These are phyloP conservation scores for Cercospora sojina DNA, from an alignment of 2,329 filamentous ascomycete species.

Conservation along the genomic window DNA sequence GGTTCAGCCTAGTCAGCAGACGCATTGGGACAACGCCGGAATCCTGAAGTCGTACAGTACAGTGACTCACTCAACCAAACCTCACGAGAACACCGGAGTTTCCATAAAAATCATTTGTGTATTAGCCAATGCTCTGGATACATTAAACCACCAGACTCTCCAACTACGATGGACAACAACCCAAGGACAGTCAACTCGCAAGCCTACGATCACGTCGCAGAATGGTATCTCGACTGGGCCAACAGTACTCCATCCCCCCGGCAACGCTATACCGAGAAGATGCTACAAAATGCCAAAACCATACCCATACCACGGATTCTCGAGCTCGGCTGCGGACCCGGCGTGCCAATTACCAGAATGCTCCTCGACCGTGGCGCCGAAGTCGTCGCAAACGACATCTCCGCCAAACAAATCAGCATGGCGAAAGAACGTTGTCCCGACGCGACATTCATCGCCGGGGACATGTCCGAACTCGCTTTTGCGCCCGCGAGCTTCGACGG, in stretches of 20 bases:
- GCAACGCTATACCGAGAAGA: constrained; percentile 35
- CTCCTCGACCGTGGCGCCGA: constrained; percentile 28
- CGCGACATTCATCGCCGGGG: constrained; percentile 20
- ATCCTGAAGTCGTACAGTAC: background rate
- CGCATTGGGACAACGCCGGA: background rate
- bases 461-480: constrained; percentile 30
- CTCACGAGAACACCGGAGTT: too few species aligned
- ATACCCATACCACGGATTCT: constrained; percentile 31
- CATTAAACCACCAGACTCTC: background rate
- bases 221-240: constrained; percentile 42
- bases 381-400: constrained; percentile 32
- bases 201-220: constrained; percentile 42
- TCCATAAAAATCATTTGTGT: background rate
- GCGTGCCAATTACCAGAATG: constrained; percentile 36
- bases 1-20: background rate
- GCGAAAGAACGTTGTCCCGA: constrained; percentile 26
- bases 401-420: constrained; percentile 23
- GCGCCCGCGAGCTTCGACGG: constrained; percentile 22
- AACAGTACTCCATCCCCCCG: constrained; percentile 32
- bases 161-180: constrained; percentile 10
- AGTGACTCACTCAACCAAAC: background rate
- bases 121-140: background rate
- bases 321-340: constrained; percentile 46
- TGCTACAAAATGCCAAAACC: constrained; percentile 32
- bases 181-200: constrained; percentile 23